Base-by-base conservation (phyloP, 2,329 filamentous ascomycete species). In the Alternaria viburni region DNA sequence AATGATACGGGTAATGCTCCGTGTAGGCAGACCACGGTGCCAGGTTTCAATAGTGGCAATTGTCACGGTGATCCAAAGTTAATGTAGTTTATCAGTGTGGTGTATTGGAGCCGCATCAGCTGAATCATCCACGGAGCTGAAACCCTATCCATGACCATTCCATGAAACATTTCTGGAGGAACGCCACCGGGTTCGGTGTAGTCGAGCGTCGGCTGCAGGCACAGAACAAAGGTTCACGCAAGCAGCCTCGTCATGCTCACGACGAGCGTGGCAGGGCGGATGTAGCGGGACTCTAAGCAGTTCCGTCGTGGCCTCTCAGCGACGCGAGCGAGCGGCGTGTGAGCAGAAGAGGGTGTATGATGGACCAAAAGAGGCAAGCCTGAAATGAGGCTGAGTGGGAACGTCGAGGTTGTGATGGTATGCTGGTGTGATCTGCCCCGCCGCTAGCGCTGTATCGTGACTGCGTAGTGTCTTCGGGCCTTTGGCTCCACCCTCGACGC, bases 191-290 rank as follows among this genome's bases (percentile, higher is more conserved):
- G 60, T 41, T 51, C 12, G 57, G 57, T 54, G 50, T 56, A 41
- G 54, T 57, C 30, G 58, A 43, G 50, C 28, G 49, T 41, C 61
- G 61, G 61, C 54, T 61, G 59, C 64, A 66, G 55, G 63, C 57
- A 66, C 63, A 62, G 64, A 72, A 69, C 68, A 59, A 72, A 68
- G 59, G 73, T 76, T 75, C 71, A 69, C 74, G 71, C 72, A 59
- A 67, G 62, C 64, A 67, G 61, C 64, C 59, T 69, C 59, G 65
- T 68, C 66, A 62, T 44, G 60, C 49, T 41, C 49, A 28, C 23
- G 50, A 52, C 45, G 26, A 44, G 62, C 68, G 59, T 69, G 69
- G 66, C 55, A 70, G 54, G 59, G 63, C 49, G 52, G 66, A 54
- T 57, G 64, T 52, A 60, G 55, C 56, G 58, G 54, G 59, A 66